Conservation (phyloP, 129 eudicot species). For the Flaveria robusta region DNA sequence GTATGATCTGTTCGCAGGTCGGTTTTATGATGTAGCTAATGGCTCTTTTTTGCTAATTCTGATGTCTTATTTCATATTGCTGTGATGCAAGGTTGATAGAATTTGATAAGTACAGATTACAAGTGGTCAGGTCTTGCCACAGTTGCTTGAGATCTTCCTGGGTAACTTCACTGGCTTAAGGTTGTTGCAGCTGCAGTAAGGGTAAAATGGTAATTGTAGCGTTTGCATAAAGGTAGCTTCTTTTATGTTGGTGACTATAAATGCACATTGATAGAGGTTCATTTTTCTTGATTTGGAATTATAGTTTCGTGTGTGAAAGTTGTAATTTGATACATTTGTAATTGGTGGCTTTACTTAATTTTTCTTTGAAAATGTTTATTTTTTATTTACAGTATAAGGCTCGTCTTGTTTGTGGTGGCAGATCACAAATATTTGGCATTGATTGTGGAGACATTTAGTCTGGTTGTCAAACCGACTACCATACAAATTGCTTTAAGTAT, state of each 20-base stretch:
- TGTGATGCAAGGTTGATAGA: conserved; percentile 36
- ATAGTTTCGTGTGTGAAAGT: neutral
- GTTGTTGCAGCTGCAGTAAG: conserved; percentile 5
- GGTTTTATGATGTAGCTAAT: neutral
- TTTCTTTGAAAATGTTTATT: too few relatives aligned
- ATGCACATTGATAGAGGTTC: neutral
- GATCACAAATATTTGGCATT: too few relatives aligned
- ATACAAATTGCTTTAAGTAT: too few relatives aligned
- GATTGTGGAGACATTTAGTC: too few relatives aligned
- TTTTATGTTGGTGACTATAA: neutral
- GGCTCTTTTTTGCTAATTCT: neutral
- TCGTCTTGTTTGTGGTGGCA: too few relatives aligned
- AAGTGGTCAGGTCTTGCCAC: neutral
- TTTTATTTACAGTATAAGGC: too few relatives aligned
- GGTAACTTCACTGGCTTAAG: neutral
- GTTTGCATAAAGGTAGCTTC: conserved; percentile 16
- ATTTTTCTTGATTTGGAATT: conserved; percentile 21
- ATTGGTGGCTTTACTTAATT: neutral
- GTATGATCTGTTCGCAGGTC: conserved; percentile 27
- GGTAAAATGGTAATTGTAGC: conserved; percentile 27
- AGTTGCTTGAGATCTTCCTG: neutral
- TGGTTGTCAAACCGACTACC: too few relatives aligned
- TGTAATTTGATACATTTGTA: conserved; percentile 26
- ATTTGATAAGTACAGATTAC: conserved; percentile 19
- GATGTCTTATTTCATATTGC: neutral